These are phyloP conservation scores for Cryptococcus depauperatus DNA, from an alignment of 1,284 basidiomycete genomes.

Conservation along the genomic window DNA sequence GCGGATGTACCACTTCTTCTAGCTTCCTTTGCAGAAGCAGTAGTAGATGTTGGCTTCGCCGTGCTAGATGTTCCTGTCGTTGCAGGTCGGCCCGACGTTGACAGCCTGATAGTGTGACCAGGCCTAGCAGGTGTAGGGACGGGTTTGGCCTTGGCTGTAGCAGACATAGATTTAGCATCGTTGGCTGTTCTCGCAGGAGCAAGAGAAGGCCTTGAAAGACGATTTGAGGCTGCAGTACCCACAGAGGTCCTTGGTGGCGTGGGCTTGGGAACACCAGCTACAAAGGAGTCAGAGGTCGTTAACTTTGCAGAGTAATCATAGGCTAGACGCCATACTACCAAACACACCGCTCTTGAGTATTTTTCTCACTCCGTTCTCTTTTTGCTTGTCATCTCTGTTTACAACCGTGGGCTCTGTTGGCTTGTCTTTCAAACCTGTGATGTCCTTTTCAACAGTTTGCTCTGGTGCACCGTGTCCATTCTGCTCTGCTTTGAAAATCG, in stretches of 20 bases:
- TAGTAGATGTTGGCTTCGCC: constrained; percentile 7
- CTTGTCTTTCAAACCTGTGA: no score
- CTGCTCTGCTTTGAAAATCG: neutral
- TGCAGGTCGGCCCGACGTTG: neutral
- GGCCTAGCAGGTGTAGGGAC: constrained; percentile 1
- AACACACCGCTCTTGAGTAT: constrained; percentile 41
- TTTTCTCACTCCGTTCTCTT: constrained; percentile 27
- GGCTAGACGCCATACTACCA: constrained; percentile 25
- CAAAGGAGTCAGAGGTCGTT: neutral
- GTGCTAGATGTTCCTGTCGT: constrained; percentile 2
- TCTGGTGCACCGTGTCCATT: neutral
- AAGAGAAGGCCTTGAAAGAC: constrained; percentile 9
- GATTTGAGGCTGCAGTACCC: neutral
- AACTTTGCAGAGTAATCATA: neutral
- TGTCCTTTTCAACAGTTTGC: no score
- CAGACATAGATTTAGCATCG: no score
- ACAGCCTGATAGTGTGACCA: neutral
- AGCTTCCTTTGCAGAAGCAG: neutral
- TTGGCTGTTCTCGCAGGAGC: constrained; percentile 7
- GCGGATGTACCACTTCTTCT: constrained; percentile 6
- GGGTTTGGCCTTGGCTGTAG: neutral
- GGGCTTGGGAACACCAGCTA: constrained; percentile 14
- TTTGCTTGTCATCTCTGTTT: neutral
- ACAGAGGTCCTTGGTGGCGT: constrained; percentile 14
- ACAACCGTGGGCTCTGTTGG: no score